These are phyloP conservation scores for Ogataea hybrid DNA, from an alignment of 1,139 yeast genomes.

Conservation along the genomic window DNA sequence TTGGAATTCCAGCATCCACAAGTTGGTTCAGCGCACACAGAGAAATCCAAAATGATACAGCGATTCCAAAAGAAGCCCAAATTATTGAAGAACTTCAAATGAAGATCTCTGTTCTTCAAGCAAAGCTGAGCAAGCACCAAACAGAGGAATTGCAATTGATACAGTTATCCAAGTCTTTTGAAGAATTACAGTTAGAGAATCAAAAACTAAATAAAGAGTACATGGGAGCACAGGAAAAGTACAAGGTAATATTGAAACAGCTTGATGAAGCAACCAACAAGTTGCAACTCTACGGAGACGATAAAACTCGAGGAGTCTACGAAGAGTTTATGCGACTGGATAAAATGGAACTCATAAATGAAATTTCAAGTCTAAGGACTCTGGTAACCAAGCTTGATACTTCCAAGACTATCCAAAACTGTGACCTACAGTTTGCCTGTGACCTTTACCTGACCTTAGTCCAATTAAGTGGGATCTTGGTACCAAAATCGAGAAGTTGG, in stretches of 20 bases:
- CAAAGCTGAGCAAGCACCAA: slow-evolving; percentile 39
- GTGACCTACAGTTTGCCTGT: neutral
- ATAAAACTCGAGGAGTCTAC: slow-evolving; percentile 30
- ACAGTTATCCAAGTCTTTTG: slow-evolving; percentile 13
- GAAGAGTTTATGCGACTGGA: slow-evolving; percentile 38
- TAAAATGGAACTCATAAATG: slow-evolving; percentile 37
- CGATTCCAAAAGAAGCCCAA: neutral
- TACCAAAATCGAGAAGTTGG: neutral
- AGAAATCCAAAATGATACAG: neutral
- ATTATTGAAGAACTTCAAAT: slow-evolving; percentile 34
- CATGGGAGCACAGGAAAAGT: slow-evolving; percentile 21
- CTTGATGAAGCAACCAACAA: slow-evolving; percentile 21
- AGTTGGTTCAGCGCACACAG: neutral
- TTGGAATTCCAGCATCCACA: neutral
- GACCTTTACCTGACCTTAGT: neutral
- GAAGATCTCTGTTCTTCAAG: slow-evolving; percentile 42
- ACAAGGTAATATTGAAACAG: slow-evolving; percentile 25
- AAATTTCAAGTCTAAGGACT: slow-evolving; percentile 37
- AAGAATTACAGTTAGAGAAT: slow-evolving; percentile 30
- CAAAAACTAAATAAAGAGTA: slow-evolving; percentile 29
- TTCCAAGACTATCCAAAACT: neutral
- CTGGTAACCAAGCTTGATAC: slow-evolving; percentile 10
- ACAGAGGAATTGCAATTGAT: slow-evolving; percentile 28
- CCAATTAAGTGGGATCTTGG: slow-evolving; percentile 1
- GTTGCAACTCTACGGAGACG: slow-evolving; percentile 19